A percentile compares a stretch with the other conserved stretches of the same genome.
Conservation (phyloP, 148 eudicot species). For the Camellia japonica region DNA sequence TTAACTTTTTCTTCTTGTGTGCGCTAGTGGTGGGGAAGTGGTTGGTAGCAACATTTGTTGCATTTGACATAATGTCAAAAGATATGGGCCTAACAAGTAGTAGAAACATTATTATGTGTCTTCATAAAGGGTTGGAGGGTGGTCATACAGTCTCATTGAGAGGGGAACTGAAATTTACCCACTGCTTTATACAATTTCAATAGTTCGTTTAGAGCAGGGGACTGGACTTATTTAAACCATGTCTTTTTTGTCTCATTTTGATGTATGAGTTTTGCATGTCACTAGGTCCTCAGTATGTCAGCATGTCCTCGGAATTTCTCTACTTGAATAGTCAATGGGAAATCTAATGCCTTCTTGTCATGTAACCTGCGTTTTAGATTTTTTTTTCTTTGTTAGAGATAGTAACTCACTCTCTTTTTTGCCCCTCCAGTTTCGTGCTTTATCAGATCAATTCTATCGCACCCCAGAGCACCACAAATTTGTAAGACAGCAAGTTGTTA, state of each 20-base stretch:
- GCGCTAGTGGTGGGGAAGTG: not conserved
- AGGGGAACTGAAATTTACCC: not conserved
- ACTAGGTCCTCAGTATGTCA: not conserved
- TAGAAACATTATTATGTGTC: not conserved
- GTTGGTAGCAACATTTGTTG: not conserved
- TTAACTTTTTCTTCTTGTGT: not conserved
- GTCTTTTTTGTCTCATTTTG: not conserved
- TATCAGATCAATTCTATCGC: slow-evolving; percentile 92
- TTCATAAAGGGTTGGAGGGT: not conserved
- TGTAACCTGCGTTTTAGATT: not conserved
- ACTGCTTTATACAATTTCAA: not conserved
- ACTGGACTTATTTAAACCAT: not conserved
- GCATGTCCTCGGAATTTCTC: not conserved
- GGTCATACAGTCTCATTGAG: too few species aligned
- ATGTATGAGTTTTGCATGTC: not conserved
- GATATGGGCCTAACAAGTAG: not conserved
- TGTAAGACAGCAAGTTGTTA: slow-evolving; percentile 80
- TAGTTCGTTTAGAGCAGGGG: not conserved
- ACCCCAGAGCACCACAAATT: slow-evolving; percentile 84
- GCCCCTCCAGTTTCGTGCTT: slow-evolving; percentile 69
- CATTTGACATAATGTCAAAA: slow-evolving; percentile 2
- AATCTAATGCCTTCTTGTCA: not conserved
- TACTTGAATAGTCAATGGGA: not conserved
- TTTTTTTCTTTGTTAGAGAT: not conserved
- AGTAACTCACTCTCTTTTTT: slow-evolving; percentile 3